Evolutionary conservation across 495 filamentous ascomycete species (phyloP).

Genomic region (Chaetomidium leptoderma): DNA sequence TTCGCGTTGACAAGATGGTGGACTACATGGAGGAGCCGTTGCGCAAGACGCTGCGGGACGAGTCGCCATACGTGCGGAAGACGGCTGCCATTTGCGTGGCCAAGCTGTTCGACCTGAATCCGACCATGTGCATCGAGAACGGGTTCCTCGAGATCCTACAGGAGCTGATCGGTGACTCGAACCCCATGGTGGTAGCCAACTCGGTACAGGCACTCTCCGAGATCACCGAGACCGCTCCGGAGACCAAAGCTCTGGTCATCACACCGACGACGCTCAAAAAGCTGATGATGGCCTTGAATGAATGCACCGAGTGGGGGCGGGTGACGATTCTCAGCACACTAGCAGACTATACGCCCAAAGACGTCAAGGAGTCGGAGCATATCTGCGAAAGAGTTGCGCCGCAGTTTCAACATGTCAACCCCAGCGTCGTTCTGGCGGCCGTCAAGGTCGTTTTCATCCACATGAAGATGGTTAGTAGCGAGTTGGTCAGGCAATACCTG

Average conservation of each 20-base stretch:
- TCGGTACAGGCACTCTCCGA: conserved; percentile 89
- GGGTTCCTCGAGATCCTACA: conserved; percentile 95
- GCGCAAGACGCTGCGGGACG: conserved; percentile 91
- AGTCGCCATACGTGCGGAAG: conserved; percentile 97
- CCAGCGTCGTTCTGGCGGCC: conserved; percentile 90
- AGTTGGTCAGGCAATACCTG: conserved; percentile 74
- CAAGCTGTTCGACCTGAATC: conserved; percentile 94
- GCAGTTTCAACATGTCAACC: conserved; percentile 98
- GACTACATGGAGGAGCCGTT: conserved; percentile 99
- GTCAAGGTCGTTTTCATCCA: conserved; percentile 98
- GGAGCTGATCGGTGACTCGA: conserved; percentile 94
- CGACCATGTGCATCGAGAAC: conserved; percentile 87
- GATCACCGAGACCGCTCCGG: conserved; percentile 84
- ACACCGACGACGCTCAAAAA: conserved; percentile 82
- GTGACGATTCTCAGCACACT: conserved; percentile 89
- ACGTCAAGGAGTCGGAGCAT: conserved; percentile 95
- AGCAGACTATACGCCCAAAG: conserved; percentile 77
- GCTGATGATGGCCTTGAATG: conserved; percentile 92
- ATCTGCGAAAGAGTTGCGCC: conserved; percentile 95
- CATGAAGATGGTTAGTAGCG: conserved; percentile 77
- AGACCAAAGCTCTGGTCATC: conserved; percentile 80
- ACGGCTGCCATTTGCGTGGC: conserved; percentile 97
- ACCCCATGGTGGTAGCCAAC: conserved; percentile 98
- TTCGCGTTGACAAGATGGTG: conserved; percentile 98
- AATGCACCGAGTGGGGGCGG: conserved; percentile 99